These are phyloP conservation scores for Tephrocybe sp. DNA, from an alignment of 768 basidiomycete genomes.

Conservation along the genomic window DNA sequence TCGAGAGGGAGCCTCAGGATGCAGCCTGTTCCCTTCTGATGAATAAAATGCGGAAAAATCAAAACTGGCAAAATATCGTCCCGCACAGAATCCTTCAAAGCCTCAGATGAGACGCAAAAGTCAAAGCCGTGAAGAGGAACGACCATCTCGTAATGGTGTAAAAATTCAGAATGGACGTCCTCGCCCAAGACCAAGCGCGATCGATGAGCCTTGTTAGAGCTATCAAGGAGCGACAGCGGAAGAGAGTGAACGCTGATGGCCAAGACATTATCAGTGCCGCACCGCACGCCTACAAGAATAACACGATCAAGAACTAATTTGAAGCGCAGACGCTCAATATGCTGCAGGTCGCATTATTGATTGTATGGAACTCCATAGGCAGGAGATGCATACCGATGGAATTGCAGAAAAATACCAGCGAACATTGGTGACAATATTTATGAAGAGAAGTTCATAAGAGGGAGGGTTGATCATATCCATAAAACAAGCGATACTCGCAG, in stretches of 20 bases:
- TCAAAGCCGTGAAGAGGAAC: slow-evolving; percentile 14
- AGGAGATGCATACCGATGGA: slow-evolving; percentile 6
- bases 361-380: slow-evolving; percentile 17
- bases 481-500: slow-evolving; percentile 20
- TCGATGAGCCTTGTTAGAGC: not conserved
- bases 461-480: slow-evolving; percentile 14
- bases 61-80: slow-evolving; percentile 13
- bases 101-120: slow-evolving; percentile 17
- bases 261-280: slow-evolving; percentile 20
- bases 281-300: slow-evolving; percentile 27
- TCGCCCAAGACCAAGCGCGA: not conserved
- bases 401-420: slow-evolving; percentile 9
- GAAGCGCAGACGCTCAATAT: slow-evolving; percentile 30
- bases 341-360: slow-evolving; percentile 17
- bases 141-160: slow-evolving; percentile 5
- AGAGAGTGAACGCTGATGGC: slow-evolving; percentile 28
- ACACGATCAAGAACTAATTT: slow-evolving; percentile 27
- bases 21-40: slow-evolving; percentile 16
- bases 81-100: slow-evolving; percentile 9
- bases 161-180: not conserved
- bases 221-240: slow-evolving; percentile 13
- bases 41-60: slow-evolving; percentile 18
- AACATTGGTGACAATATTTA: slow-evolving; percentile 25
- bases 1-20: slow-evolving; percentile 17
- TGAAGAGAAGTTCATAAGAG: slow-evolving; percentile 24